Evolutionary conservation across 2,329 filamentous ascomycete genomes (phyloP).

Genomic region (Aspergillus ochraceoroseus): DNA sequence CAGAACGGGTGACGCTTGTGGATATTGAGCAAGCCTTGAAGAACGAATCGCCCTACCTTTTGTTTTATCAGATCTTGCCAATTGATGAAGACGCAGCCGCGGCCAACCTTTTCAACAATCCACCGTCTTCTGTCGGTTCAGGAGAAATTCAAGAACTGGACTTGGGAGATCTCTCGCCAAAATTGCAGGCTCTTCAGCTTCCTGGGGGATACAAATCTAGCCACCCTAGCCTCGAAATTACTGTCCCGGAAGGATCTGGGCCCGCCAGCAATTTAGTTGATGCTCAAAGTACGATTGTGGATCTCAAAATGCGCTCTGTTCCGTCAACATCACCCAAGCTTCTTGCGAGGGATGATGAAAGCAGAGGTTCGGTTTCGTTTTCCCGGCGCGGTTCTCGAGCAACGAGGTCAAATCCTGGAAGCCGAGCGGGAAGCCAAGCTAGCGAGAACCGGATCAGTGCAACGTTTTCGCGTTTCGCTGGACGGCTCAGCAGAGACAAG

Average conservation of each 20-base stretch:
- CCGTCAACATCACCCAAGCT: constrained; percentile 27
- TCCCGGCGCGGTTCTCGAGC: constrained; percentile 30
- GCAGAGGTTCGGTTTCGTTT: constrained; percentile 23
- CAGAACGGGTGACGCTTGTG: constrained; percentile 66
- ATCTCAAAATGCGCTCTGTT: constrained; percentile 21
- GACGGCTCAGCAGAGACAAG: constrained; percentile 31
- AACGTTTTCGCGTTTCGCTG: constrained; percentile 36
- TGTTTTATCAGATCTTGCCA: constrained; percentile 93
- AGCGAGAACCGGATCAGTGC: constrained; percentile 36
- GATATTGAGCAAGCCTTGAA: constrained; percentile 72
- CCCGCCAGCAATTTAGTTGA: constrained; percentile 8
- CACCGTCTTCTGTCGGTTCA: constrained; percentile 28
- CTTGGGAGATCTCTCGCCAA: constrained; percentile 18
- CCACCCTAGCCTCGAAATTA: constrained; percentile 40
- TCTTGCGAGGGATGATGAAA: constrained; percentile 24
- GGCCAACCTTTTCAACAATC: constrained; percentile 34
- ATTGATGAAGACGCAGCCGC: constrained; percentile 62
- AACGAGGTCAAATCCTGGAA: constrained; percentile 32
- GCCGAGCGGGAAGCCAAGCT: constrained; percentile 34
- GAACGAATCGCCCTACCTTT: constrained; percentile 85
- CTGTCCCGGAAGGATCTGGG: constrained; percentile 25
- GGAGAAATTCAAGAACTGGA: constrained; percentile 25
- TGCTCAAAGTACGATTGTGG: constrained; percentile 2
- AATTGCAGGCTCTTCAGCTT: constrained; percentile 18
- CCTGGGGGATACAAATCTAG: constrained; percentile 25